Evolutionary conservation across 129 eudicot species (phyloP), one percentile per base, ranked within the genome.

Genomic region (Chrysanthemum seticuspe): DNA sequence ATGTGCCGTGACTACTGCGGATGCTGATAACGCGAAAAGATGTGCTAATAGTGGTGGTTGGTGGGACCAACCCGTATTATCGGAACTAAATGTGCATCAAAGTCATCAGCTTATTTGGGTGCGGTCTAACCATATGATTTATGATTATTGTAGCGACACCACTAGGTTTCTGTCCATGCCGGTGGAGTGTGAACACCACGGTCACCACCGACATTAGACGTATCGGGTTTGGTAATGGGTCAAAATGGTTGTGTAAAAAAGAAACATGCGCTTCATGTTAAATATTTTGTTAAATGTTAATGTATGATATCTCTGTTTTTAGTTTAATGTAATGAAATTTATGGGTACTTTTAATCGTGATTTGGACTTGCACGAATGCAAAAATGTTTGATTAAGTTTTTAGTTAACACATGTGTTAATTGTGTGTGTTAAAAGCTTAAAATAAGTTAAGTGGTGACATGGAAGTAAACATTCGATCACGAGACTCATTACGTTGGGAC

Each of bases 91-190:
- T 62, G 56, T 89, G 47, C 98, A 92, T 74, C 98, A 92, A 73
- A 89, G 80, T 76, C 98, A 92, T 77, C 96, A 92, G 78, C 81
- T 92, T 31, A 12, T 83, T 13, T 92, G 98, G 98, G 98, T 92
- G 6, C 67, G 88, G 56, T 89, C 96, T 8, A 83, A 89, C 59
- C 98, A 92, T 68, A 83, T 92, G 96, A 81, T 89, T 5, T 92
- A 92, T 12, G 98, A 92, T 63, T 92, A 92, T 10, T 92, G 98
- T 59, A 74, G 67, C 0, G 98, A 92, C 51, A 52, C 85, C 18
- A 72, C 87, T 13, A 67, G 98, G 79, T 89, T 92, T 19, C 87
- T 92, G 29, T 72, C 76, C 19, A 72, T 78, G 9, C 98, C 98
- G 0, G 73, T 72, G 10, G 98, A 92, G 68, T 92, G 98, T 74